phyloP scores from a whole-genome alignment of 2,329 filamentous ascomycete genomes.

The Sporothrix euskadiensis region DNA sequence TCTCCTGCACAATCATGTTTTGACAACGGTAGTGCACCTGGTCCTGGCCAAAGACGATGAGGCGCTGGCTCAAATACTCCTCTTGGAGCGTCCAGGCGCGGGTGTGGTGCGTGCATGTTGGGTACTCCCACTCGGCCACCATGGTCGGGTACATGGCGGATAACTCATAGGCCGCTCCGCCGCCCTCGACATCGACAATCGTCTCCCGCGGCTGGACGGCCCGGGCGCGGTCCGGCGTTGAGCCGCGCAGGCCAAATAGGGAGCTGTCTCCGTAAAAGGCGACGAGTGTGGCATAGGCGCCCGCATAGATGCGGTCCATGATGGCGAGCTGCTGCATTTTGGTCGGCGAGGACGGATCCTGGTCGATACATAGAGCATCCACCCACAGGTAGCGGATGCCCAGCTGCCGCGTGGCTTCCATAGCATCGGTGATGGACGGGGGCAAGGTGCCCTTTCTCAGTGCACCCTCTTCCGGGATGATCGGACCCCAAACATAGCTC shows the following conservation, averaged over 20 bases:
- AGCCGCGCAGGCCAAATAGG: background rate
- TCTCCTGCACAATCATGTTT: slow-evolving; percentile 1
- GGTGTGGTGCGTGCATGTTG: slow-evolving; percentile 13
- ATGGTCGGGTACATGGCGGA: slow-evolving; percentile 13
- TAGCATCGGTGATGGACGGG: slow-evolving; percentile 27
- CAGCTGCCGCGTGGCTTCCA: slow-evolving; percentile 20
- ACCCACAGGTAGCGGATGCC: slow-evolving; percentile 31
- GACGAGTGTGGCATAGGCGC: slow-evolving; percentile 15
- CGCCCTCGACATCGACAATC: background rate
- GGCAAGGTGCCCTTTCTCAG: slow-evolving; percentile 19
- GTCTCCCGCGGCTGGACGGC: slow-evolving; percentile 14
- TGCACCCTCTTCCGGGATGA: background rate
- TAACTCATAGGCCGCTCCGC: background rate
- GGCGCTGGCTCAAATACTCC: slow-evolving; percentile 18
- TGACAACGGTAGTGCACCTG: slow-evolving; percentile 24
- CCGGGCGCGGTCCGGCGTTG: background rate
- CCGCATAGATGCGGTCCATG: slow-evolving; percentile 26
- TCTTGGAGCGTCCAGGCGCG: slow-evolving; percentile 28
- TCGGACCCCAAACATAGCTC: slow-evolving; percentile 29
- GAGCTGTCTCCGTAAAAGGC: slow-evolving; percentile 21
- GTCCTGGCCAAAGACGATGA: slow-evolving; percentile 15
- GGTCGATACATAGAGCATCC: slow-evolving; percentile 32
- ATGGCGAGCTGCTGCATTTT: slow-evolving; percentile 15
- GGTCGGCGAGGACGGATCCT: slow-evolving; percentile 11
- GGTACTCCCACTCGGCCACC: slow-evolving; percentile 16